Conservation (phyloP, 331 rosid species). For the Prunus yedoensis region DNA sequence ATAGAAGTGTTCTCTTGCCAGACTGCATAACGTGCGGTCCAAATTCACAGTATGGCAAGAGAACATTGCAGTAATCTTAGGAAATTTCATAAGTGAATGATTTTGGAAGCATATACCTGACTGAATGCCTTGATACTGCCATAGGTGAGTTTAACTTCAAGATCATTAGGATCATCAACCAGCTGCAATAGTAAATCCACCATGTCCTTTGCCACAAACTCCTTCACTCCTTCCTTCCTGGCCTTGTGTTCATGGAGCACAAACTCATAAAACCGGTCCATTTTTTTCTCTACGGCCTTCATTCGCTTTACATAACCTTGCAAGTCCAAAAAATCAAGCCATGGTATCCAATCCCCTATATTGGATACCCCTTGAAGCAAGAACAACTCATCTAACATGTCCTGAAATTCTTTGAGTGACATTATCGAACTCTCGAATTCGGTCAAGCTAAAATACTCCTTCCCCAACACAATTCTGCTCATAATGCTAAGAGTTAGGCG, state of each 20-base stretch:
- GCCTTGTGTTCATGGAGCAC: constrained; percentile 17
- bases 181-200: constrained; percentile 30
- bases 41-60: too few relatives aligned
- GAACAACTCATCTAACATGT: constrained; percentile 15
- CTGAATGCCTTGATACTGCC: constrained; percentile 34
- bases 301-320: constrained; percentile 15
- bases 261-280: constrained; percentile 1
- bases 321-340: constrained; percentile 23
- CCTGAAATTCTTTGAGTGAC: constrained; percentile 8
- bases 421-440: not conserved
- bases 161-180: constrained; percentile 29
- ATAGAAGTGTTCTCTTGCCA: too few relatives aligned
- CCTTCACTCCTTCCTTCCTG: not conserved
- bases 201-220: constrained; percentile 36
- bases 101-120: constrained; percentile 1
- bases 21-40: too few relatives aligned
- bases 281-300: constrained; percentile 8
- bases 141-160: constrained; percentile 25
- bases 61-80: too few relatives aligned
- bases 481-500: not conserved
- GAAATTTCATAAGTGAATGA: too few relatives aligned
- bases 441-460: constrained; percentile 10
- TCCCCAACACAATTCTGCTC: constrained; percentile 23
- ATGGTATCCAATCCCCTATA: constrained; percentile 27
- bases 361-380: constrained; percentile 13